Base-by-base conservation (phyloP, 1,284 basidiomycete genomes). In the Chalciporus piperatoides region DNA sequence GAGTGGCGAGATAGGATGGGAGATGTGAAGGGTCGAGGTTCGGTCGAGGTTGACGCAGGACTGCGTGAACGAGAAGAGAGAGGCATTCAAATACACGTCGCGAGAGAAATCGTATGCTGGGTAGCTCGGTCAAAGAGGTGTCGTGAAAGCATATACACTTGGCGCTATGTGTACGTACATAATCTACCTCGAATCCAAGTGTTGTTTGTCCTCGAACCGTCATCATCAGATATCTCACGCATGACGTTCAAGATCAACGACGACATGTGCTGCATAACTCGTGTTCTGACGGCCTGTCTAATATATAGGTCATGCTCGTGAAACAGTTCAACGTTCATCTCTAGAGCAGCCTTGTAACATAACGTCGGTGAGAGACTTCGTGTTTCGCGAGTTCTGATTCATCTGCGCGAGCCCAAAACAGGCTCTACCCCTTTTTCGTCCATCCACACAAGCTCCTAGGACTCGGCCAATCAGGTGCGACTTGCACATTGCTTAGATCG, bases 1-100 rank as follows among this genome's bases (percentile, higher is more conserved):
- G 84, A 84, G 44, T 28, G 46, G 14, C 41, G 59, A n/a, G 24
- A 6, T 28, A 73, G 67, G 53, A 74, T 76, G 46, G 74, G 71
- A 10, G 70, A 71, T 12, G 74, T 69, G 38, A 76, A 71, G 32
- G 78, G 67, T 8, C 63, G 55, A 25, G 45, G 52, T 21, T 63
- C 53, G 37, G 39, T 27, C 4, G 55, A 44, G 4, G 53, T 44
- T 27, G 57, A 55, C 11, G 61, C 12, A 27, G 56, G 39, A 25
- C 51, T 56, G 46, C 53, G 41, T 21, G 59, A 54, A 46, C 54
- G 55, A 23, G 49, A 32, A 49, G 64, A 54, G 47, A 44, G 39
- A 28, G 61, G 42, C 61, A 63, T 63, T 44, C 52, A 24, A 23
- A 54, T 39, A 38, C 21, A 23, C 36, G 19, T 21, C 25, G 33